Base-by-base conservation (phyloP, 2,329 filamentous ascomycete genomes). In the Colletotrichum cordylinicola region DNA sequence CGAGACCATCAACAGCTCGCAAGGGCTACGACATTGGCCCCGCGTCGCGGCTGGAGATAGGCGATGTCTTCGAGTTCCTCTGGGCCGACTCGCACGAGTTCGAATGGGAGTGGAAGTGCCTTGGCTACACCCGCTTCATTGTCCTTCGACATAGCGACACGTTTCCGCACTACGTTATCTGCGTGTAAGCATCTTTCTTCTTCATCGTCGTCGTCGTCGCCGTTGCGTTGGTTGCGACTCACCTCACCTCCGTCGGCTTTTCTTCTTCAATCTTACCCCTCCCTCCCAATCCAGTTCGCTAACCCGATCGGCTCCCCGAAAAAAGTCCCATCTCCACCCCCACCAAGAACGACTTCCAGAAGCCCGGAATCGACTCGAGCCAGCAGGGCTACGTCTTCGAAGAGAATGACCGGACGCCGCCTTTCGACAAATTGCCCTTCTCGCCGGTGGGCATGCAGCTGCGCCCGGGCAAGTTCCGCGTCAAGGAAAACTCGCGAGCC, bases 51-150 rank as follows among this genome's bases (percentile, higher is more conserved):
- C 65, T 72, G 16, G 73, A 75, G 58, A 61, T 75, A 18, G 73
- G 73, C 16, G 73, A 75, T 66, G 73, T 75, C 64, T 75, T 75
- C 58, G 73, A 75, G 70, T 75, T 75, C 48, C 73, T 75, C 7
- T 75, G 73, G 73, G 73, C 73, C 18, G 73, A 75, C 43, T 75
- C 73, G 64, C 73, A 75, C 58, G 73, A 75, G 73, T 75, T 75
- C 21, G 73, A 75, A 18, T 75, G 73, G 73, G 73, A 75, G 58
- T 75, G 73, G 73, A 75, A 75, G 37, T 75, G 73, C 65, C 73
- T 75, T 33, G 73, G 73, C 29, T 75, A 75, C 43, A 75, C 73
- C 24, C 73, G 73, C 64, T 75, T 75, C 73, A 75, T 75, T 21
- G 73, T 75, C 27, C 64, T 75, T 6, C 64, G 73, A 73, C 73